Percentiles rank a stretch among this genome's conserved stretches.
These are phyloP conservation scores for Nissolia schottii DNA, from an alignment of 306 rosid genomes.

Conservation along the genomic window DNA sequence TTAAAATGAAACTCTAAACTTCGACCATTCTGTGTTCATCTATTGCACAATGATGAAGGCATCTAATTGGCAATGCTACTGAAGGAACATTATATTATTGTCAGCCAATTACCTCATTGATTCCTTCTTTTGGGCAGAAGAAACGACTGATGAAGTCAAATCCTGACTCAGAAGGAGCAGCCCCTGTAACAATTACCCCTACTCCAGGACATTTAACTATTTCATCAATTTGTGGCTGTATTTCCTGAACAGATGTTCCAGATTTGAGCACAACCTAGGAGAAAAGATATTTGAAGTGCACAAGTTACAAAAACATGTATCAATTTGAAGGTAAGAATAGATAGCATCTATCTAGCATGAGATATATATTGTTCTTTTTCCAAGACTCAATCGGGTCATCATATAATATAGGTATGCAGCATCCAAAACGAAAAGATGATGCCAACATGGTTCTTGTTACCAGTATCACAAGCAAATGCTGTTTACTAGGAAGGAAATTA, in stretches of 20 bases:
- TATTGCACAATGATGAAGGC: background rate
- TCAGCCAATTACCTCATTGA: constrained; percentile 42
- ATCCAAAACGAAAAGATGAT: background rate
- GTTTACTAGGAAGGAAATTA: background rate
- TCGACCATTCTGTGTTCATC: background rate
- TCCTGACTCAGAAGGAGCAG: constrained; percentile 52
- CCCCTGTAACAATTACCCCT: constrained; percentile 58
- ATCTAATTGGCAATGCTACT: background rate
- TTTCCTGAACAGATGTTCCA: constrained; percentile 39
- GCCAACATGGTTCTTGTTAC: background rate
- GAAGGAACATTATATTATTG: background rate
- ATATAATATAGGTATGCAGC: background rate
- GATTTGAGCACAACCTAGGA: constrained; percentile 59
- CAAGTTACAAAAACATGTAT: no score
- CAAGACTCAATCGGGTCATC: no score
- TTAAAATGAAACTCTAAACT: background rate
- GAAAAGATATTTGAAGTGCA: constrained; percentile 4
- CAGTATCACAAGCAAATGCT: no score
- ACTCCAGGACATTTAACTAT: constrained; percentile 51
- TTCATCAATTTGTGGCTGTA: constrained; percentile 50
- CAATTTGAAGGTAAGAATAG: no score
- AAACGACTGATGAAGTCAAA: constrained; percentile 65
- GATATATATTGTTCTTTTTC: no score
- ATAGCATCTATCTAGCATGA: no score
- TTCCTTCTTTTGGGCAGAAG: constrained; percentile 56